Percentiles rank a stretch among this genome's conserved stretches.
phyloP scores from a whole-genome alignment of 352 stramenopile genomes.

The Globisporangium lucens region DNA sequence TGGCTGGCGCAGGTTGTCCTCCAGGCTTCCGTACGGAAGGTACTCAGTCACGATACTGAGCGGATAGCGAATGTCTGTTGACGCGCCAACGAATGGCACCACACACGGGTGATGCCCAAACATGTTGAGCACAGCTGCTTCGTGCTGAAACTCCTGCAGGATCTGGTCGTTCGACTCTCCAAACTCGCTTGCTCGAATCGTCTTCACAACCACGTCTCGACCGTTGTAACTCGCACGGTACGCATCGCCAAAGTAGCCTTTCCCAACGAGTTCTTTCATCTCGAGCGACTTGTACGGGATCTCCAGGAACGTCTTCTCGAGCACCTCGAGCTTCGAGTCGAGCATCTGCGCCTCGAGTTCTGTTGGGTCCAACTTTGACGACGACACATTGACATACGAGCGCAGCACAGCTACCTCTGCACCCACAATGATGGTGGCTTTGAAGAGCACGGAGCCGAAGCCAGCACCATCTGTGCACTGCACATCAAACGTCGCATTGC shows the following conservation, averaged over 20 bases:
- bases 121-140: slow-evolving; percentile 76
- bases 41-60: slow-evolving; percentile 73
- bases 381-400: slow-evolving; percentile 70
- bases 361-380: slow-evolving; percentile 25
- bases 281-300: slow-evolving; percentile 64
- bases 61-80: slow-evolving; percentile 61
- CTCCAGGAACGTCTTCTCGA: slow-evolving; percentile 74
- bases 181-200: slow-evolving; percentile 71
- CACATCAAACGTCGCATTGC: slow-evolving; percentile 54
- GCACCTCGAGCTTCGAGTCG: slow-evolving; percentile 61
- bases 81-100: slow-evolving; percentile 78
- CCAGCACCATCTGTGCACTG: slow-evolving; percentile 49
- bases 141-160: slow-evolving; percentile 79
- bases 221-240: slow-evolving; percentile 61
- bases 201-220: slow-evolving; percentile 81
- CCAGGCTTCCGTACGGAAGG: slow-evolving; percentile 64
- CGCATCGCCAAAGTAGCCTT: slow-evolving; percentile 78
- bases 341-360: slow-evolving; percentile 56
- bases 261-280: slow-evolving; percentile 71
- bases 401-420: slow-evolving; percentile 64
- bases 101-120: slow-evolving; percentile 82
- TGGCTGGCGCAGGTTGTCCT: slow-evolving; percentile 57
- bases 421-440: slow-evolving; percentile 66
- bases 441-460: slow-evolving; percentile 69
- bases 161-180: slow-evolving; percentile 73